Evolutionary conservation across 768 basidiomycete species (phyloP), one percentile per base, ranked within the genome.

Genomic region (Favolaschia claudopus): DNA sequence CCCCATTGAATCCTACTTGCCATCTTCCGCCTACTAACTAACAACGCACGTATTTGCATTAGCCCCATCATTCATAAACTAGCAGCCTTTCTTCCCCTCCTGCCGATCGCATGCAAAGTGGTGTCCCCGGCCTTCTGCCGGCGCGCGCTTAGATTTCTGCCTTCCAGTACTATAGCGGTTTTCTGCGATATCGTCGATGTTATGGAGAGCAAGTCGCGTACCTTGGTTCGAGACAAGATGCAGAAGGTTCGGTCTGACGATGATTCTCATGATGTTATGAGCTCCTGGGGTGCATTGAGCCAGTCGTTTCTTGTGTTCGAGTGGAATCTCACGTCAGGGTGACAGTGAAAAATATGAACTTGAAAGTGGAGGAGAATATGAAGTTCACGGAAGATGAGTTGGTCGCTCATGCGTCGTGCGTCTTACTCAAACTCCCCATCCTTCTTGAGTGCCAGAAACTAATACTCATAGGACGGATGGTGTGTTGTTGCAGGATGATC

Each of bases 211-310:
- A 55, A 72, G 6, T 74, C 80, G 6, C 52, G 68, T n/a, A 63
- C 73, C 4, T 75, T 84, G 6, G 75, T 74, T 32, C 59, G 70
- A 20, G 60, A 67, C 20, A 82, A 81, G 67, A 77, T 74, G 55
- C 64, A 57, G 31, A 71, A 76, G 2, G 37, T 81, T 3, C 58
- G 55, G 12, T 66, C 68, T 22, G 77, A 74, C 33, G 74, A 67
- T 3, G 65, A 76, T 4, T 53, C 58, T 13, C 79, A 78, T 40
- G 82, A 83, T 62, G 74, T 84, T 20, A 71, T 83, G 60, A 82
- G 77, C 52, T 72, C 82, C 38, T 33, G 13, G 4, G 7, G 9
- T 25, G 40, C 32, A 17, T n/a, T 24, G 7, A 14, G 4, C n/a
- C 6, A 15, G 12, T 25, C 17, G 7, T 7, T 48, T 9, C 38